These are phyloP conservation scores for Colletotrichum sp. DNA, from an alignment of 2,329 filamentous ascomycete species.

Conservation along the genomic window DNA sequence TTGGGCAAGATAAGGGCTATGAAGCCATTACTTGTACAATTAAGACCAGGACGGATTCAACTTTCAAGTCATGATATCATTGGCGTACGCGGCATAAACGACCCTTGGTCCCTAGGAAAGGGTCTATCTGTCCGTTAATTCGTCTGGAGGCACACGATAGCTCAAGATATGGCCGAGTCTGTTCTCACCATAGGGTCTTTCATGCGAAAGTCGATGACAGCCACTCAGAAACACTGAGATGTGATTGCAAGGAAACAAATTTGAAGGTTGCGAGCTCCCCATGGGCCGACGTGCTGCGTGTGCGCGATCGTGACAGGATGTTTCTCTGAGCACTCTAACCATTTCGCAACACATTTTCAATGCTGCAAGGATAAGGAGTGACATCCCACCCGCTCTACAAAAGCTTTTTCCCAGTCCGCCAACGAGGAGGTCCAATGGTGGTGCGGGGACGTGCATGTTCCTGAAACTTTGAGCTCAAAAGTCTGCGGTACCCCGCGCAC, in stretches of 20 bases:
- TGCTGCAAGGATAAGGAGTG: not conserved
- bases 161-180: not conserved
- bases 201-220: not conserved
- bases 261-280: not conserved
- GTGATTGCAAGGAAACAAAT: not conserved
- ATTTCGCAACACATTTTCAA: not conserved
- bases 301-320: not conserved
- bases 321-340: not conserved
- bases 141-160: not conserved
- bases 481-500: slow-evolving; percentile 4
- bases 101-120: not conserved
- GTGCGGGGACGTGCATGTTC: not conserved
- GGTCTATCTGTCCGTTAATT: not conserved
- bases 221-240: not conserved
- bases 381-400: not conserved
- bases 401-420: not conserved
- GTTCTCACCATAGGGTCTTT: not conserved
- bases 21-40: not conserved
- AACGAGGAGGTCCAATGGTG: not conserved
- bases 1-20: not conserved
- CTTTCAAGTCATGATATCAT: not conserved
- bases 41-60: not conserved
- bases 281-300: not conserved
- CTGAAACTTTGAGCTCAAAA: slow-evolving; percentile 10
- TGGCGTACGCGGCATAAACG: not conserved